These are phyloP conservation scores for Pythium rishiriense DNA, from an alignment of 352 stramenopile genomes.

Conservation along the genomic window DNA sequence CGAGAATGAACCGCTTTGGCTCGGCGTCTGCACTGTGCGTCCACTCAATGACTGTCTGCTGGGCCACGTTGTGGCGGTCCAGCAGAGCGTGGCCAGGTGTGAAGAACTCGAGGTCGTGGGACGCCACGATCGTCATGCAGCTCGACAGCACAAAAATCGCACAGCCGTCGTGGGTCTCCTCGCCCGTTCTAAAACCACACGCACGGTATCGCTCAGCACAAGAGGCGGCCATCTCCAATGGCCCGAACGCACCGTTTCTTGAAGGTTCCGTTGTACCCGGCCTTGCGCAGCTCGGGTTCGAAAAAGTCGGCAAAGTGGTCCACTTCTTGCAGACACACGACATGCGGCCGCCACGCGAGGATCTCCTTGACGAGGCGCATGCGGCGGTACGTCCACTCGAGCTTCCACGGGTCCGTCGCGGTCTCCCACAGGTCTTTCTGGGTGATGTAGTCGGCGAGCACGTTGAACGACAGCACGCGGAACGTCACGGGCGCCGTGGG, in stretches of 20 bases:
- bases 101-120: conserved; percentile 48
- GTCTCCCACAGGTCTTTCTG: conserved; percentile 28
- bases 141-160: conserved; percentile 61
- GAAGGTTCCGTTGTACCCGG: conserved; percentile 51
- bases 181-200: conserved; percentile 40
- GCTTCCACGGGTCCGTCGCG: conserved; percentile 43
- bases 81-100: conserved; percentile 44
- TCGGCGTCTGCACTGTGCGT: conserved; percentile 4
- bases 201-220: background rate
- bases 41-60: conserved; percentile 46
- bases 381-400: conserved; percentile 57
- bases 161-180: conserved; percentile 61
- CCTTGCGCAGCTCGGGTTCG: conserved; percentile 53
- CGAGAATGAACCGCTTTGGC: conserved; percentile 45
- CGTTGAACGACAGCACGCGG: conserved; percentile 72
- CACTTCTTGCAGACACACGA: conserved; percentile 73
- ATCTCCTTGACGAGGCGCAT: conserved; percentile 56
- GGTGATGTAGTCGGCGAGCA: conserved; percentile 71
- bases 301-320: conserved; percentile 78
- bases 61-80: conserved; percentile 61
- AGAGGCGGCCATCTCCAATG: background rate
- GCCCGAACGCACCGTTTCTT: conserved; percentile 46
- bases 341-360: conserved; percentile 38
- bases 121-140: conserved; percentile 45
- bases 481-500: conserved; percentile 41